A percentile compares a stretch with the other conserved stretches of the same genome.
Conservation (phyloP, 2,329 filamentous ascomycete species). For the Trichoderma afroharzianum region DNA sequence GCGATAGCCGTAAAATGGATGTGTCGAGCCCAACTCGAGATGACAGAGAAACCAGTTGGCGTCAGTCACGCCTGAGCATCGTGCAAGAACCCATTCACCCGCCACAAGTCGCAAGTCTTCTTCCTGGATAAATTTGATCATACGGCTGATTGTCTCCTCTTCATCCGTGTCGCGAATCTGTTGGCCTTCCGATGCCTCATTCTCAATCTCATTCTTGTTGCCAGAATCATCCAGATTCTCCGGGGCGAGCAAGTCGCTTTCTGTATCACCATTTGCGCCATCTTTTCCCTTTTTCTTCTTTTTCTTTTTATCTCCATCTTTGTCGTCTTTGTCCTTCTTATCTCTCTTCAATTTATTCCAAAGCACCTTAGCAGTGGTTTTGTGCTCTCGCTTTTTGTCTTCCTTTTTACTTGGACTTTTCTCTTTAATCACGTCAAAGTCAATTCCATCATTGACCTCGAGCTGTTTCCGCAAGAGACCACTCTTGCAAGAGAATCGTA, state of each 20-base stretch:
- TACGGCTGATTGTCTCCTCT: constrained; percentile 4
- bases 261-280: neutral
- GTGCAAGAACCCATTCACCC: constrained; percentile 17
- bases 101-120: constrained; percentile 12
- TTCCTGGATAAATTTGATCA: constrained; percentile 18
- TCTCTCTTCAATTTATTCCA: neutral
- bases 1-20: constrained; percentile 17
- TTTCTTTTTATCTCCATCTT: neutral
- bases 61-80: constrained; percentile 9
- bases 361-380: neutral
- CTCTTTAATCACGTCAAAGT: constrained; percentile 6
- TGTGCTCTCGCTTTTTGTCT: neutral
- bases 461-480: neutral
- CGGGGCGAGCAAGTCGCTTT: neutral
- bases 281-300: constrained; percentile 4
- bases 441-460: constrained; percentile 9
- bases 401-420: neutral
- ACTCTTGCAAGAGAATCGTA: constrained; percentile 11
- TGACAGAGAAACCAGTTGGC: constrained; percentile 19
- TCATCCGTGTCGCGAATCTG: neutral
- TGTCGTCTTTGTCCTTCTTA: neutral
- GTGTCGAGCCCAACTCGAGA: constrained; percentile 16
- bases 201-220: neutral
- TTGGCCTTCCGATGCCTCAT: neutral
- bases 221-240: neutral